phyloP scores from a whole-genome alignment of 208 protist species.

The Wallacemonas sp. region DNA sequence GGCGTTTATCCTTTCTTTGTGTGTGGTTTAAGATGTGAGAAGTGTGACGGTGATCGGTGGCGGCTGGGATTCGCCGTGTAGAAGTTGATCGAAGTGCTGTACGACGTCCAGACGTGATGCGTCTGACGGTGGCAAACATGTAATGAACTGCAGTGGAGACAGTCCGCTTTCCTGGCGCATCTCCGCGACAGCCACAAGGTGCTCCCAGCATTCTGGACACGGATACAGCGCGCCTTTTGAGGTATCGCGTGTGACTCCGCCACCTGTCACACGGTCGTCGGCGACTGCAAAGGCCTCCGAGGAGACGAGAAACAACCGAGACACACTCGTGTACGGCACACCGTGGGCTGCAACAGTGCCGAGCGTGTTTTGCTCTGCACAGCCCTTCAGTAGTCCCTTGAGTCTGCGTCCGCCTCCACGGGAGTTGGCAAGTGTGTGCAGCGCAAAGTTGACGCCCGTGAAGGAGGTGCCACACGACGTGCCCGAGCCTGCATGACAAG shows the following conservation, averaged over 20 bases:
- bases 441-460: slow-evolving; percentile 78
- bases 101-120: slow-evolving; percentile 13
- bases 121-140: slow-evolving; percentile 15
- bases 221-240: slow-evolving; percentile 45
- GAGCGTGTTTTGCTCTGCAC: slow-evolving; percentile 89
- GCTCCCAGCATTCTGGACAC: slow-evolving; percentile 78
- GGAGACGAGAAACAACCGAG: slow-evolving; percentile 56
- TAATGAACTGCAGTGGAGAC: slow-evolving; percentile 50
- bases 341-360: slow-evolving; percentile 75
- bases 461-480: too few relatives aligned
- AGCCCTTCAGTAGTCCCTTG: slow-evolving; percentile 79
- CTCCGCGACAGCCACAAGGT: slow-evolving; percentile 51
- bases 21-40: neutral
- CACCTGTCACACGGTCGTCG: neutral
- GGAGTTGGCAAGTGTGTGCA: slow-evolving; percentile 63
- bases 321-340: slow-evolving; percentile 45
- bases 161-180: slow-evolving; percentile 30
- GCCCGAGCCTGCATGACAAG: too few relatives aligned
- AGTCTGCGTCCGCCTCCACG: slow-evolving; percentile 19
- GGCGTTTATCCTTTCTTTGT: neutral
- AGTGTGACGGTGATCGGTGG: slow-evolving; percentile 8
- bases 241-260: neutral
- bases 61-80: neutral
- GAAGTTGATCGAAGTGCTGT: slow-evolving; percentile 12
- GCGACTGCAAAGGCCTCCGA: neutral